A percentile compares a stretch with the other conserved stretches of the same genome.
Evolutionary conservation across 2,329 filamentous ascomycete genomes (phyloP).

Genomic region (Talaromyces funiculosus): DNA sequence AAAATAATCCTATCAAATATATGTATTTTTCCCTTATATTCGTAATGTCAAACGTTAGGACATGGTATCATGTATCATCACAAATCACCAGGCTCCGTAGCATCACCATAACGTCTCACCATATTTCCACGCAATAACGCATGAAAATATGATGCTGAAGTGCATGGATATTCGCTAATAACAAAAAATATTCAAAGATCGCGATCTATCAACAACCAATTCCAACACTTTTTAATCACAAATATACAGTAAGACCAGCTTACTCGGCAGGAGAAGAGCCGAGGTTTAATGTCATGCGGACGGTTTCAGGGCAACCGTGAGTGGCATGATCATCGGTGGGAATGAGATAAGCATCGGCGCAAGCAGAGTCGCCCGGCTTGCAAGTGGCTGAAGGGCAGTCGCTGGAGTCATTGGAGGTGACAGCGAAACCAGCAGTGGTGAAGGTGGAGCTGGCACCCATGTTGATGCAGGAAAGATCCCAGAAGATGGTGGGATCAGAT

Average conservation of each 20-base stretch:
- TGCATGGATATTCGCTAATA: slow-evolving; percentile 1
- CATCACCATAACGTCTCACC: not conserved
- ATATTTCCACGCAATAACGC: not conserved
- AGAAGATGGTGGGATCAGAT: slow-evolving; percentile 29
- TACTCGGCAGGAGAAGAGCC: slow-evolving; percentile 20
- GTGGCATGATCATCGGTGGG: slow-evolving; percentile 39
- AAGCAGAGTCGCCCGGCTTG: slow-evolving; percentile 30
- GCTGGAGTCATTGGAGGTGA: slow-evolving; percentile 23
- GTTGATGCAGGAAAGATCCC: slow-evolving; percentile 37
- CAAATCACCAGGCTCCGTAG: not conserved
- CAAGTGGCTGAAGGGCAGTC: slow-evolving; percentile 34
- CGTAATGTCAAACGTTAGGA: not conserved
- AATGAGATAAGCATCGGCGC: slow-evolving; percentile 36
- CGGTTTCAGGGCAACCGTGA: slow-evolving; percentile 35
- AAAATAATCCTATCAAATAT: not conserved
- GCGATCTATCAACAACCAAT: not conserved
- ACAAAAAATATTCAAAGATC: not conserved
- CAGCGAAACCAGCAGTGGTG: slow-evolving; percentile 30
- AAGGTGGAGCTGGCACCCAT: slow-evolving; percentile 28
- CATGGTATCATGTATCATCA: not conserved
- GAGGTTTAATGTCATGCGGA: slow-evolving; percentile 31
- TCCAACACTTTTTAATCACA: not conserved
- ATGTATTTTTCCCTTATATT: not conserved
- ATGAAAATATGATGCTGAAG: not conserved
- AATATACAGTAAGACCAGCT: not conserved